phyloP scores from a whole-genome alignment of 2,329 filamentous ascomycete species.

The Arthrobotrys conoides region DNA sequence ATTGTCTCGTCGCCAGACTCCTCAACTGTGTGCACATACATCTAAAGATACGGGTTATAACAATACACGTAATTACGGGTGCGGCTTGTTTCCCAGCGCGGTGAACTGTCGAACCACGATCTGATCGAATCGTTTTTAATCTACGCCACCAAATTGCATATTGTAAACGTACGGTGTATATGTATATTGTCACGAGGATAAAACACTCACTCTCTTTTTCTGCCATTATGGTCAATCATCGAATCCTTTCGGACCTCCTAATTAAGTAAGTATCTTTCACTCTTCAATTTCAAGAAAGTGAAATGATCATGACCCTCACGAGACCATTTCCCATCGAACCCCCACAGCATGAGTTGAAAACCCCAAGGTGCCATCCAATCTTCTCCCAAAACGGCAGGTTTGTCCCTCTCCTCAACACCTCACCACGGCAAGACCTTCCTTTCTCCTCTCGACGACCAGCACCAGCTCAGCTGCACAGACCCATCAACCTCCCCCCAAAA shows the following conservation, averaged over 20 bases:
- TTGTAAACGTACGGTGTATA: not conserved
- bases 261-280: no score
- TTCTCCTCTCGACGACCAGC: constrained; percentile 28
- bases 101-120: constrained; percentile 13
- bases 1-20: no score
- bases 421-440: constrained; percentile 51
- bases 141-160: constrained; percentile 31
- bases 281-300: constrained; percentile 4
- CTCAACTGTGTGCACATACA: no score
- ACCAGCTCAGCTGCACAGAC: no score
- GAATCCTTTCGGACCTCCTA: constrained; percentile 5
- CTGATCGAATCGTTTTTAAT: constrained; percentile 4
- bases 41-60: no score
- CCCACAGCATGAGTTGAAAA: constrained; percentile 28
- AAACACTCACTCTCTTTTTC: not conserved
- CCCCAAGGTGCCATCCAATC: constrained; percentile 30
- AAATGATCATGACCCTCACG: constrained; percentile 19
- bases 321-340: not conserved
- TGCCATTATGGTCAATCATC: not conserved
- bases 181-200: not conserved
- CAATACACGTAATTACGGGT: constrained; percentile 36
- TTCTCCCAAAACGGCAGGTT: constrained; percentile 47
- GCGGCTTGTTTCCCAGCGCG: constrained; percentile 33
- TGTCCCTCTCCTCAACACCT: constrained; percentile 26
- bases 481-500: no score